Base-by-base conservation (phyloP, 129 eudicot species). In the Lonicera japonica region DNA sequence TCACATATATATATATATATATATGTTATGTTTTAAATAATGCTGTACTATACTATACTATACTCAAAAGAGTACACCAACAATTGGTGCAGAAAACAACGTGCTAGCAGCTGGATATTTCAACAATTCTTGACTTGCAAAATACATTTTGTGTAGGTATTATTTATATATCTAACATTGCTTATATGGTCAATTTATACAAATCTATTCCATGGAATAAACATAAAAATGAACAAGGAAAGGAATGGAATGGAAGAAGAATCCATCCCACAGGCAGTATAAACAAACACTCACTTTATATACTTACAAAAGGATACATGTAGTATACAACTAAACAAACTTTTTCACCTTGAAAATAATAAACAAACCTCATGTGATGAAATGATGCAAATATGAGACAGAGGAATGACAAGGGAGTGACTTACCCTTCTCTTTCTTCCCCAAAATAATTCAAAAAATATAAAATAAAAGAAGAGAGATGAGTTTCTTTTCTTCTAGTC, bases 301-400 rank as follows among this genome's bases (percentile, higher is more conserved):
- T 70, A 72, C 70, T 75, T 72, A 63, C 69, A 73, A 59, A 82
- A 39, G 65, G 76, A 64, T 21, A 56, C 70, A 74, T 25, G 14
- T 48, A 55, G 61, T 71, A 47, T 69, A 75, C 82, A 75, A 50
- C 67, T 73, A 72, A 61, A 75, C 80, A 73, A 69, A 72, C 74
- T 66, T 69, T 19, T 20, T 24, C 66, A 21, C 72, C 52, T 47
- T 40, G 45, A 72, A 64, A n/a, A 66, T 48, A 68, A 61, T 75
- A 72, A 83, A 69, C 78, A 79, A 79, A 76, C 79, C 67, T 71
- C 50, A 64, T 63, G 66, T 60, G 70, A 80, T 61, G 40, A 65
- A 77, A 73, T 60, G 75, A 62, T 57, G 79, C 72, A 60, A 64
- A 65, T 52, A 45, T 21, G 66, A 68, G 68, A 52, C 41, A 54